Percentiles rank a stretch among this genome's conserved stretches.
Evolutionary conservation across 2,329 filamentous ascomycete species (phyloP).

Genomic region (Sporothrix phasma): DNA sequence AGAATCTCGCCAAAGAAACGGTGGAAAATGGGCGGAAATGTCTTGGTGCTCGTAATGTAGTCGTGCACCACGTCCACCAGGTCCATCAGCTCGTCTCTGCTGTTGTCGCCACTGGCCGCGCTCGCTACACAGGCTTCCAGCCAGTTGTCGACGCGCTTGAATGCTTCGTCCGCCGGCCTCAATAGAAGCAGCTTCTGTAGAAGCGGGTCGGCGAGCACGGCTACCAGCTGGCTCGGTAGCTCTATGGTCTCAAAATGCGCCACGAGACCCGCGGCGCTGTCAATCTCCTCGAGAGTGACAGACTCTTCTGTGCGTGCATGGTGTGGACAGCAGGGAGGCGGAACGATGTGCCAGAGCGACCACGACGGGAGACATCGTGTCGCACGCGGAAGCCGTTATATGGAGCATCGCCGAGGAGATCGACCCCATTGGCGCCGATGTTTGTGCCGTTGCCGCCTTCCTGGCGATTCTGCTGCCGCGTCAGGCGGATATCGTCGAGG

Average conservation of each 20-base stretch:
- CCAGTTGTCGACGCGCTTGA: conserved; percentile 49
- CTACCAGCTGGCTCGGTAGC: conserved; percentile 70
- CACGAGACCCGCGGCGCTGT: conserved; percentile 59
- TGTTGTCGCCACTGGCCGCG: conserved; percentile 39
- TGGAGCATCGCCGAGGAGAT: conserved; percentile 23
- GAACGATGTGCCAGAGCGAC: conserved; percentile 21
- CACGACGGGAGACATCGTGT: conserved; percentile 34
- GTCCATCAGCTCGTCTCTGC: conserved; percentile 40
- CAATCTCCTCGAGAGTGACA: conserved; percentile 67
- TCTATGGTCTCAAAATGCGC: conserved; percentile 68
- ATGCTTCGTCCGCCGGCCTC: conserved; percentile 43
- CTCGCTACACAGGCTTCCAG: conserved; percentile 46
- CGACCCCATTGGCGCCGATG: background rate
- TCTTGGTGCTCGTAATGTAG: conserved; percentile 40
- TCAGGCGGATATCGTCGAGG: conserved; percentile 56
- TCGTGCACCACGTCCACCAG: conserved; percentile 46
- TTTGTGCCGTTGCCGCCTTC: conserved; percentile 25
- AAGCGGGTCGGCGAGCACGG: conserved; percentile 63
- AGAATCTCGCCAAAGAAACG: conserved; percentile 43
- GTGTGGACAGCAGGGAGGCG: conserved; percentile 60
- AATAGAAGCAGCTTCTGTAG: conserved; percentile 69
- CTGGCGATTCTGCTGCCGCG: conserved; percentile 39
- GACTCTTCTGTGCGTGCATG: conserved; percentile 60
- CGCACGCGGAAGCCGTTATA: conserved; percentile 52
- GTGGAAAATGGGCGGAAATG: conserved; percentile 18